Percentiles rank a stretch among this genome's conserved stretches.
phyloP scores from a whole-genome alignment of 176 grass and related monocot species.

The Rhynchospora pubera region DNA sequence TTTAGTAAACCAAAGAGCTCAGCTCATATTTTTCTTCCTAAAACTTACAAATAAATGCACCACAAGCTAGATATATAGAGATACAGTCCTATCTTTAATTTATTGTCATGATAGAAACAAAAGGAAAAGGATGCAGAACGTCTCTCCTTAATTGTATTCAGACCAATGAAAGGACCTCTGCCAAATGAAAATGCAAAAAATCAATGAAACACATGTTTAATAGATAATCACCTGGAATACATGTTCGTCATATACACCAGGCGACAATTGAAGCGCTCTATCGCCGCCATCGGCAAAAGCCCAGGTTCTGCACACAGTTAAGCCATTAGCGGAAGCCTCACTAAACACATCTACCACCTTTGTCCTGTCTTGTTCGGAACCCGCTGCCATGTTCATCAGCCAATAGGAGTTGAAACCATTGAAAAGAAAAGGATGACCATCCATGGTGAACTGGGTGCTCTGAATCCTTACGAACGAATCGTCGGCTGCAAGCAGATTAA shows the following conservation, averaged over 20 bases:
- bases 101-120: neutral
- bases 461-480: slow-evolving; percentile 3
- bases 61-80: neutral
- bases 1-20: neutral
- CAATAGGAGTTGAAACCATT: slow-evolving; percentile 96
- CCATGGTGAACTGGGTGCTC: slow-evolving; percentile 36
- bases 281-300: slow-evolving; percentile 76
- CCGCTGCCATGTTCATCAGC: slow-evolving; percentile 57
- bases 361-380: slow-evolving; percentile 7
- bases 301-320: slow-evolving; percentile 61
- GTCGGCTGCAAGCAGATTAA: neutral
- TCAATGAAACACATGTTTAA: neutral
- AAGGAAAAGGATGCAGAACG: too few relatives aligned
- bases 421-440: slow-evolving; percentile 33
- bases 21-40: neutral
- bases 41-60: neutral
- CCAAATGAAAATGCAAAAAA: neutral
- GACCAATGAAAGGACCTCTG: neutral
- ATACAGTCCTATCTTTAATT: neutral
- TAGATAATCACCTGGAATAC: slow-evolving; percentile 47
- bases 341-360: slow-evolving; percentile 42
- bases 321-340: slow-evolving; percentile 35
- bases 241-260: slow-evolving; percentile 60
- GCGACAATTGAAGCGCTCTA: slow-evolving; percentile 39
- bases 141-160: neutral